These are phyloP conservation scores for Acer saccharum DNA, from an alignment of 345 rosid genomes.

Conservation along the genomic window DNA sequence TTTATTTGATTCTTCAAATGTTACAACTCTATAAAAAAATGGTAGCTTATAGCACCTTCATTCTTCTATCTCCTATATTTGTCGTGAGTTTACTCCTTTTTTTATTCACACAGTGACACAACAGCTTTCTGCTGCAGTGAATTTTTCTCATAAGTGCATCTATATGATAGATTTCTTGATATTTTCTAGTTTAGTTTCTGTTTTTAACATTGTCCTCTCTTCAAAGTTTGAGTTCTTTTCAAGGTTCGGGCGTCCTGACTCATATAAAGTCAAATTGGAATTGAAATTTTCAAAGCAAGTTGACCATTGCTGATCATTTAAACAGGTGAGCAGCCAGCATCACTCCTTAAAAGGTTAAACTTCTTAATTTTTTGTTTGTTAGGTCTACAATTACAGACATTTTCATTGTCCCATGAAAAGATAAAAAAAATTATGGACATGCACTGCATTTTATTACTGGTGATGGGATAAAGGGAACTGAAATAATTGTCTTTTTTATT, in stretches of 20 bases:
- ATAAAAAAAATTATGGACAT: background rate
- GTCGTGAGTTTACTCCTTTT: background rate
- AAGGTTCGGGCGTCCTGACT: background rate
- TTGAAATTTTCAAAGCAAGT: background rate
- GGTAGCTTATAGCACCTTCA: conserved; percentile 15
- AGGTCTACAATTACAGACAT: background rate
- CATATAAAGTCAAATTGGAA: conserved; percentile 5
- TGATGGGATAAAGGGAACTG: background rate
- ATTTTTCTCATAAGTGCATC: background rate
- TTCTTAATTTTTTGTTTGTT: background rate
- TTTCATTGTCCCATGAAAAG: background rate
- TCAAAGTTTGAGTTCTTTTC: background rate
- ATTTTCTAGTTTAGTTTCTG: background rate
- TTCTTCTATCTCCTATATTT: conserved; percentile 14
- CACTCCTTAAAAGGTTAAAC: background rate
- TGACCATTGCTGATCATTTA: background rate
- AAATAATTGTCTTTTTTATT: background rate
- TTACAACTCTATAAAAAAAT: conserved; percentile 13
- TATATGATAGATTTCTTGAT: conserved; percentile 11
- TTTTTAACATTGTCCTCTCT: background rate
- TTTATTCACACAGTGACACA: background rate
- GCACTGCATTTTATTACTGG: background rate
- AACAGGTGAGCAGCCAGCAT: background rate
- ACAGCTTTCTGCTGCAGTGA: conserved; percentile 1
- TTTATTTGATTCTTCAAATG: conserved; percentile 18